Evolutionary conservation across 148 eudicot genomes (phyloP).

Genomic region (Linanthus parryae): DNA sequence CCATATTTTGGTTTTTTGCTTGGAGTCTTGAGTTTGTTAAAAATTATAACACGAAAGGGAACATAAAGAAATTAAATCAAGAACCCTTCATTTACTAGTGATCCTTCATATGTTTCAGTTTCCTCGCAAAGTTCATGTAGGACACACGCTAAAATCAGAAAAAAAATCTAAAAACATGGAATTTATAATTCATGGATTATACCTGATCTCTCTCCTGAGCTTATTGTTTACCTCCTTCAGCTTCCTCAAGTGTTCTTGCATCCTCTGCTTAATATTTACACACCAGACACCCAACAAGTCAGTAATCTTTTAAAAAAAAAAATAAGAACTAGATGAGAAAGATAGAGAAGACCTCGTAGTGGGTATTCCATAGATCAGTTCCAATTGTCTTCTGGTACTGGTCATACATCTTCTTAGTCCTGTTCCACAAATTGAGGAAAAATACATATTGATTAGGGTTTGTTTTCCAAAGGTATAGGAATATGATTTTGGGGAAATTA

Average conservation of each 20-base stretch:
- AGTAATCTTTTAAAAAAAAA: neutral
- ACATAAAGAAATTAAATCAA: no score
- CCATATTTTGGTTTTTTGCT: no score
- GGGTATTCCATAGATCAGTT: constrained; percentile 52
- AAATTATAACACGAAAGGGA: neutral
- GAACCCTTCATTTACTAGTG: neutral
- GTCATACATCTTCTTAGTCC: constrained; percentile 65
- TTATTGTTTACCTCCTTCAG: constrained; percentile 34
- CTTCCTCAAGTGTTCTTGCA: constrained; percentile 45
- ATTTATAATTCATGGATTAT: neutral
- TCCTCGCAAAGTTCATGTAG: neutral
- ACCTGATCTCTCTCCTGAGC: constrained; percentile 37
- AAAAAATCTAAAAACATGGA: neutral
- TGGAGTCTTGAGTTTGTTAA: neutral
- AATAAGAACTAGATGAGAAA: neutral
- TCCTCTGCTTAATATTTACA: constrained; percentile 24
- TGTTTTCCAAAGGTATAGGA: neutral
- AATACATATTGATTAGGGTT: neutral
- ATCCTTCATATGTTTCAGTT: no score
- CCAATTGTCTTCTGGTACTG: constrained; percentile 40
- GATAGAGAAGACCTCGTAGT: constrained; percentile 36
- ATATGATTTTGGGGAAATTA: neutral
- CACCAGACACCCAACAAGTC: neutral
- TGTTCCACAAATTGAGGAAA: constrained; percentile 4
- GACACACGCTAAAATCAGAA: neutral